phyloP scores from a whole-genome alignment of 2,329 filamentous ascomycete species.

The Fusarium chaquense region DNA sequence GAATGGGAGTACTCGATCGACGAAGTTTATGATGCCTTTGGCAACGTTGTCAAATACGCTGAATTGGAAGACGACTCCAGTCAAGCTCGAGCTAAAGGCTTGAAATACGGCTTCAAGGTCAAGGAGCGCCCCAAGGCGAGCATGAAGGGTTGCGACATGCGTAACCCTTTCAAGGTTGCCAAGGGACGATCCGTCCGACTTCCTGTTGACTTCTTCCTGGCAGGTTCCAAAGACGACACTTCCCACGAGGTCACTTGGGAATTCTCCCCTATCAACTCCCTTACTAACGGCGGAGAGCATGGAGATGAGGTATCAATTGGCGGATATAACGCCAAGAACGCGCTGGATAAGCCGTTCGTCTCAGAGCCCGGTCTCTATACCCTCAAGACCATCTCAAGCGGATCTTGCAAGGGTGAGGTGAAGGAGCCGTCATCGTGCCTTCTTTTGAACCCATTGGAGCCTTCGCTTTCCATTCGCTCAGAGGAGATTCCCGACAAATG shows the following conservation, averaged over 20 bases:
- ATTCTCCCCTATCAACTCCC: constrained; percentile 79
- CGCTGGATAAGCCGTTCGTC: constrained; percentile 74
- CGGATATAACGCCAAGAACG: constrained; percentile 70
- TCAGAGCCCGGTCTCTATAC: constrained; percentile 87
- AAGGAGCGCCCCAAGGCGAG: constrained; percentile 84
- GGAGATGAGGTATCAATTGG: constrained; percentile 69
- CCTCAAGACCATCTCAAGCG: constrained; percentile 81
- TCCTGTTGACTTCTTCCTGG: constrained; percentile 77
- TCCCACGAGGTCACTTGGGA: constrained; percentile 82
- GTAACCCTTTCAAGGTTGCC: constrained; percentile 84
- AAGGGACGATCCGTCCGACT: constrained; percentile 76
- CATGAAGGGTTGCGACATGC: constrained; percentile 80
- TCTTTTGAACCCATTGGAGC: constrained; percentile 90
- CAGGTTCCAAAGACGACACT: constrained; percentile 69
- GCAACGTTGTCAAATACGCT: constrained; percentile 84
- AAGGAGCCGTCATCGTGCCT: constrained; percentile 95
- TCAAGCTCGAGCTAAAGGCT: constrained; percentile 68
- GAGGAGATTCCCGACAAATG: constrained; percentile 95
- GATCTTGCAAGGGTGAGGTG: constrained; percentile 87
- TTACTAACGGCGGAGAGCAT: constrained; percentile 78
- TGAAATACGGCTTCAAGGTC: constrained; percentile 84
- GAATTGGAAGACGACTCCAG: constrained; percentile 76
- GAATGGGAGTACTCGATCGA: constrained; percentile 92
- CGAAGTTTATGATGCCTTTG: constrained; percentile 90
- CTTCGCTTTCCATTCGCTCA: constrained; percentile 76